phyloP scores from a whole-genome alignment of 345 rosid genomes.

The Arabis alpina region DNA sequence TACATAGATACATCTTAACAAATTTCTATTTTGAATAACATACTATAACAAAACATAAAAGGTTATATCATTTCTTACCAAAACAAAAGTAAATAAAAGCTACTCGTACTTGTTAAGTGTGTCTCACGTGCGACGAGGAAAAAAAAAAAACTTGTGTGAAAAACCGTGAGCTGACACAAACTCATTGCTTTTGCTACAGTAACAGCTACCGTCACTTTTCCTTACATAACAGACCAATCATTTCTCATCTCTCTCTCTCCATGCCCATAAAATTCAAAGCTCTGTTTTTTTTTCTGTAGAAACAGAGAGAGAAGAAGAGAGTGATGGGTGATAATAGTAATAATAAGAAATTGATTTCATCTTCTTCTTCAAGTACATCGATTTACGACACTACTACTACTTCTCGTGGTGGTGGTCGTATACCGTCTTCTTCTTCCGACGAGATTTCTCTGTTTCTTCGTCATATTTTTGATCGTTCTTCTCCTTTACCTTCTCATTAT shows the following conservation, averaged over 20 bases:
- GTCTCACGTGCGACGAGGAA: slow-evolving; percentile 50
- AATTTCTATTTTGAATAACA: slow-evolving; percentile 30
- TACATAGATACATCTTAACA: slow-evolving; percentile 14
- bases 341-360: slow-evolving; percentile 35
- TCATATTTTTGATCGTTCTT: slow-evolving; percentile 67
- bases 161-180: slow-evolving; percentile 40
- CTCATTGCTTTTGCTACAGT: slow-evolving; percentile 40
- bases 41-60: slow-evolving; percentile 15
- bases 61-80: slow-evolving; percentile 34
- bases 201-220: slow-evolving; percentile 36
- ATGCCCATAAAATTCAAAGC: slow-evolving; percentile 35
- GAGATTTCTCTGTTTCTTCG: slow-evolving; percentile 73
- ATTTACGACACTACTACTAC: slow-evolving; percentile 23
- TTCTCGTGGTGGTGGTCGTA: too few species aligned
- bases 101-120: slow-evolving; percentile 33
- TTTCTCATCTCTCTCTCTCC: slow-evolving; percentile 34
- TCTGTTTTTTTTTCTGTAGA: slow-evolving; percentile 12
- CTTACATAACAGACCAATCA: slow-evolving; percentile 51
- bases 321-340: slow-evolving; percentile 48
- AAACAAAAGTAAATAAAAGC: background rate
- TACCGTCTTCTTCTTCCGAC: slow-evolving; percentile 50
- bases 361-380: slow-evolving; percentile 33
- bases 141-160: slow-evolving; percentile 23
- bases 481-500: slow-evolving; percentile 50
- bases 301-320: slow-evolving; percentile 34